A percentile compares a stretch with the other conserved stretches of the same genome.
phyloP scores from a whole-genome alignment of 73 alveolate genomes.

The Urostyla sp. region DNA sequence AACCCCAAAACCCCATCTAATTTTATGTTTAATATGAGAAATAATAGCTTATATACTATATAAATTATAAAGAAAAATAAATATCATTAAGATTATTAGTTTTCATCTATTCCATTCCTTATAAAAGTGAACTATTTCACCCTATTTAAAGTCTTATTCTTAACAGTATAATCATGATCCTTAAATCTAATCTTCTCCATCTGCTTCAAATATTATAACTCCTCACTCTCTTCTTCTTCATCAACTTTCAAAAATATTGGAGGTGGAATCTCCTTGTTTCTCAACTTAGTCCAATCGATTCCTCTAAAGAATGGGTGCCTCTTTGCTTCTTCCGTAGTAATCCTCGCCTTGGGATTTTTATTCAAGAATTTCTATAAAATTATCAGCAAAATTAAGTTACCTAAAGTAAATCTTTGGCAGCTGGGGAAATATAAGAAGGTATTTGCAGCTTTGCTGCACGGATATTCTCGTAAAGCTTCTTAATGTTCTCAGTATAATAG shows the following conservation, averaged over 20 bases:
- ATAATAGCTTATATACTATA: no score
- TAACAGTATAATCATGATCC: constrained; percentile 54
- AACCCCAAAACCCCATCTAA: no score
- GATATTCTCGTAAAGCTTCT: constrained; percentile 70
- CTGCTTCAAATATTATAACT: constrained; percentile 36
- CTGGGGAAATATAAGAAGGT: constrained; percentile 77
- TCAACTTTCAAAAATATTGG: constrained; percentile 55
- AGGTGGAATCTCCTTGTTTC: constrained; percentile 72
- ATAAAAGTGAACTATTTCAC: constrained; percentile 63
- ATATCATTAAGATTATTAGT: neutral
- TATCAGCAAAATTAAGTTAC: no score
- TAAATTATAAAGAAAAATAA: constrained; percentile 65
- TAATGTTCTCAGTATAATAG: constrained; percentile 75
- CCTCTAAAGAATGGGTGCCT: constrained; percentile 79
- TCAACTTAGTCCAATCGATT: constrained; percentile 71
- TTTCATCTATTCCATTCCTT: constrained; percentile 8
- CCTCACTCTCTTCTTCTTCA: constrained; percentile 53
- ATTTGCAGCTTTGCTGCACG: constrained; percentile 76
- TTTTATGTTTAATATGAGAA: no score
- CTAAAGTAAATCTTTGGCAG: constrained; percentile 67
- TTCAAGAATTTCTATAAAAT: constrained; percentile 63
- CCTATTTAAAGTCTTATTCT: constrained; percentile 65
- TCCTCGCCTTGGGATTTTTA: constrained; percentile 82
- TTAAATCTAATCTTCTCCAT: constrained; percentile 39
- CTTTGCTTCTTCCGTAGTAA: constrained; percentile 77